Base-by-base conservation (phyloP, 1,284 basidiomycete genomes). In the Moesziomyces sp. region DNA sequence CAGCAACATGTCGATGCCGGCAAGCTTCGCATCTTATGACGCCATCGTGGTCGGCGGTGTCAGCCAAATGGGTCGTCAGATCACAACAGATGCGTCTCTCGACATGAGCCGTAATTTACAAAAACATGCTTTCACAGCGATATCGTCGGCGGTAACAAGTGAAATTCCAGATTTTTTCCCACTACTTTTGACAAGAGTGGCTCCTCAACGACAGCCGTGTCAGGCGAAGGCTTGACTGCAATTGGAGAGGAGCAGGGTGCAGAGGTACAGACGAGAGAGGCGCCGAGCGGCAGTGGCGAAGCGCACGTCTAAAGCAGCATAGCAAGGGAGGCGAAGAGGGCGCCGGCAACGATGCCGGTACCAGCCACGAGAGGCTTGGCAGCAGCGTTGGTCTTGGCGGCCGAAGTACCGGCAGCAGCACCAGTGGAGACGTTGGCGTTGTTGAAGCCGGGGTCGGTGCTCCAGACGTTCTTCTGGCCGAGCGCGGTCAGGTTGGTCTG, bases 381-480 rank as follows among this genome's bases (percentile, higher is more conserved):
- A 50, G 52, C 54, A 3, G 54, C 38, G 50, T 56, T 67, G 54
- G 58, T 57, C 54, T 67, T 67, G 46, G 58, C 58, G 2, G 54
- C 35, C 5, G 53, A 24, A n/a, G 49, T 51, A 11, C 49, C 52
- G 4, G 61, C 24, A 18, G n/a, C 26, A 18, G 51, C 26, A 6
- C 38, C 52, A 13, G 51, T 61, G 19, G 67, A 66, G 42, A 66
- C 62, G 47, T 65, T 62, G 48, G 54, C 58, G 46, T 74, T 74
- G 62, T 74, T 62, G 52, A 21, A 74, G 50, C 58, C 67, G 13
- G 72, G 72, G 60, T 74, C 58, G 30, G 67, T 58, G 52, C 48
- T 51, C 63, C 65, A 74, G 42, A 46, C n/a, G 58, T 45, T 87
- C 88, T 56, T 61, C 42, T 59, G 42, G 40, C 66, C 68, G 34